Evolutionary conservation across 106 monocot genomes (phyloP).

Genomic region (Narthecium ossifragum): DNA sequence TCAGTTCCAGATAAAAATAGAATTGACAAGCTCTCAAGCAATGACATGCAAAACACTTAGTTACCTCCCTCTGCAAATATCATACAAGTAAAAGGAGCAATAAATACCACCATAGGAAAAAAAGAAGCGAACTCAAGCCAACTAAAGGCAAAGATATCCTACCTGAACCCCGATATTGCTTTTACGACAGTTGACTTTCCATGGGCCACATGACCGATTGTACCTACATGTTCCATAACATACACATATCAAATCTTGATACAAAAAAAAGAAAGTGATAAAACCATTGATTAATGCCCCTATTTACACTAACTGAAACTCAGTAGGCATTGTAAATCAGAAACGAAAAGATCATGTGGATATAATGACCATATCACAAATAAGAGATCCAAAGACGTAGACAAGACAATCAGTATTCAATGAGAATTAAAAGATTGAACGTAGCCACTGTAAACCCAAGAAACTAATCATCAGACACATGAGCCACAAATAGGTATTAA

Average conservation of each 20-base stretch:
- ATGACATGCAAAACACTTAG: not conserved
- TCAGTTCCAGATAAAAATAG: not conserved
- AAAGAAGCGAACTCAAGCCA: not conserved
- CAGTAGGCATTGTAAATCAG: not conserved
- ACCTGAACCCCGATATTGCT: constrained; percentile 99
- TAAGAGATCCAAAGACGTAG: not conserved
- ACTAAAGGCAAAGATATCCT: constrained; percentile 3
- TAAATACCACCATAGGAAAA: not conserved
- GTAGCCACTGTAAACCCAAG: too few relatives aligned
- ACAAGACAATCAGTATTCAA: not conserved
- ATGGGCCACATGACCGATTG: constrained; percentile 97
- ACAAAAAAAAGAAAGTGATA: not conserved
- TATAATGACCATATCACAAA: not conserved
- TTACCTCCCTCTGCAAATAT: not conserved
- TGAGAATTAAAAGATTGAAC: too few relatives aligned
- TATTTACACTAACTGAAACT: not conserved
- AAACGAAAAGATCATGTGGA: not conserved
- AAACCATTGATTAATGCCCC: not conserved
- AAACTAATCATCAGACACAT: too few relatives aligned
- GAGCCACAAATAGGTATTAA: too few relatives aligned
- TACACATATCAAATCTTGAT: constrained; percentile 1
- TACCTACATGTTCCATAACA: constrained; percentile 38
- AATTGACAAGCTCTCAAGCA: not conserved
- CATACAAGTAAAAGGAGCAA: not conserved
- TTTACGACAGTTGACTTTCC: constrained; percentile 96